Evolutionary conservation across 257 asterid species (phyloP).

Genomic region (Scutellaria galericulata): DNA sequence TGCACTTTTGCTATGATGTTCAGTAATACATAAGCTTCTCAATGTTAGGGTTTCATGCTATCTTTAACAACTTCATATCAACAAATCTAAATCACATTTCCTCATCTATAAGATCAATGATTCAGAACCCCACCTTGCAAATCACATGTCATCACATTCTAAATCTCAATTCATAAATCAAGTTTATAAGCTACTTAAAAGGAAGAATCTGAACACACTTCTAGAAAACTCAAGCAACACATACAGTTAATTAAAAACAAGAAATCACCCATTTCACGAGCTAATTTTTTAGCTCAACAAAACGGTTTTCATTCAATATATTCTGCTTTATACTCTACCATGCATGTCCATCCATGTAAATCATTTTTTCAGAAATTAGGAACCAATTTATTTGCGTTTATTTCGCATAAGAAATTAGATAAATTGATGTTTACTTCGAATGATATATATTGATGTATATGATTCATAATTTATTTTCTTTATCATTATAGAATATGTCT

Average conservation of each 20-base stretch:
- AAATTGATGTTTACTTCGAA: too few relatives aligned
- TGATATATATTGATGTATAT: too few relatives aligned
- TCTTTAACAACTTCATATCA: slow-evolving; percentile 3
- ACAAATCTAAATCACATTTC: background rate
- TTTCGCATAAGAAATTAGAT: too few relatives aligned
- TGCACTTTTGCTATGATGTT: background rate
- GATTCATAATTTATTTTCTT: too few relatives aligned
- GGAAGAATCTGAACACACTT: background rate
- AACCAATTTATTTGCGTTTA: too few relatives aligned
- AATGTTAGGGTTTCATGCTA: background rate
- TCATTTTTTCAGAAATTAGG: too few relatives aligned
- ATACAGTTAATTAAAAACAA: background rate
- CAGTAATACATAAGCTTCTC: background rate
- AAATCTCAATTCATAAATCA: background rate
- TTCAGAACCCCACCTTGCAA: background rate
- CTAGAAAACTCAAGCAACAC: background rate
- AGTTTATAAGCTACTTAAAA: background rate
- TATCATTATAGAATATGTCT: too few relatives aligned
- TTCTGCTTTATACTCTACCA: too few relatives aligned
- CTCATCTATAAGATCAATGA: background rate
- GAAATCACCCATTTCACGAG: slow-evolving; percentile 27
- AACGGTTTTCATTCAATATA: too few relatives aligned
- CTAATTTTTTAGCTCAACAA: background rate
- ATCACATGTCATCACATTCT: background rate
- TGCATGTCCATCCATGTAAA: too few relatives aligned